These are phyloP conservation scores for Forsythia viridissima DNA, from an alignment of 257 asterid genomes.

Conservation along the genomic window DNA sequence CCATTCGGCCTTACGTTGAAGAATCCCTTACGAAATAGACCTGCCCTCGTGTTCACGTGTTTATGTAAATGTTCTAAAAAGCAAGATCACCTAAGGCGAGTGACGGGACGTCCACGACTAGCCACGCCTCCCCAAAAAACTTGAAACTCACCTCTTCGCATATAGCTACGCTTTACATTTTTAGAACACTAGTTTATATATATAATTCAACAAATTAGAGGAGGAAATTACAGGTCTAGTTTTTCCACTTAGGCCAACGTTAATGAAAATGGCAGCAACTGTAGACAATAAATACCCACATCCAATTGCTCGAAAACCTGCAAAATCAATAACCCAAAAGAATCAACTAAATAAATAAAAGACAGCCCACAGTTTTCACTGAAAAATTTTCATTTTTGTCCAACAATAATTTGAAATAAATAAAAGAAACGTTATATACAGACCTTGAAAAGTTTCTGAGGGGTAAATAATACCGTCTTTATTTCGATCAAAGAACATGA, in stretches of 20 bases:
- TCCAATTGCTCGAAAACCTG: conserved; percentile 83
- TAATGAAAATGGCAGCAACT: conserved; percentile 63
- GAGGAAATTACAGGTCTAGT: conserved; percentile 65
- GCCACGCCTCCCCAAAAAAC: too few species aligned
- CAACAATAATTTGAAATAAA: neutral
- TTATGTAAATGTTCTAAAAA: too few species aligned
- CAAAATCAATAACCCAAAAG: neutral
- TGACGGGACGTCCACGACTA: too few species aligned
- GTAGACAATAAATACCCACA: conserved; percentile 56
- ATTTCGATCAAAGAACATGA: conserved; percentile 78
- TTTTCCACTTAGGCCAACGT: conserved; percentile 74
- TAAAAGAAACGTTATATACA: neutral
- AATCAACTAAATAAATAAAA: neutral
- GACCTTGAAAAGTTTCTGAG: conserved; percentile 80
- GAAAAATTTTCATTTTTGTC: too few species aligned
- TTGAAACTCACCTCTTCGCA: too few species aligned
- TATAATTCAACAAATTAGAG: neutral
- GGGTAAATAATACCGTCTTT: conserved; percentile 75
- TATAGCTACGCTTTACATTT: too few species aligned
- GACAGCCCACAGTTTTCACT: neutral
- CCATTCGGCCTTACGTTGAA: too few species aligned
- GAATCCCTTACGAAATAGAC: too few species aligned
- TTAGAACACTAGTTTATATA: too few species aligned
- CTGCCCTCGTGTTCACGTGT: too few species aligned
- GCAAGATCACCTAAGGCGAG: too few species aligned